phyloP scores from a whole-genome alignment of 352 stramenopile species.

The Globisporangium irregulare region DNA sequence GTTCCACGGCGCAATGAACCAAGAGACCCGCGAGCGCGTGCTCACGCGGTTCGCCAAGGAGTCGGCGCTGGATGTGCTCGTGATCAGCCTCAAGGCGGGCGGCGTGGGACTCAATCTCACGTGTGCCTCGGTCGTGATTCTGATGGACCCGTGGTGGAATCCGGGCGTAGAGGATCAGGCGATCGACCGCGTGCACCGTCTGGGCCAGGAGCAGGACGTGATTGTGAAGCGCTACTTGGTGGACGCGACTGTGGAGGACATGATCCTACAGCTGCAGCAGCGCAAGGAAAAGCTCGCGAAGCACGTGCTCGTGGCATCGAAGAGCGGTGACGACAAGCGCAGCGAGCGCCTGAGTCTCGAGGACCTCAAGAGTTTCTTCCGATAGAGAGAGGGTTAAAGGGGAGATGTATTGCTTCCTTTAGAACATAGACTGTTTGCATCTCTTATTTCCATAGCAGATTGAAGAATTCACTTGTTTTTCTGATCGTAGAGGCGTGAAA shows the following conservation, averaged over 20 bases:
- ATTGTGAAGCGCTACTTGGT: constrained; percentile 90
- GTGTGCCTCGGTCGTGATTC: constrained; percentile 84
- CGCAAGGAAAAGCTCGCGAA: constrained; percentile 87
- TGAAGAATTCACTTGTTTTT: neutral
- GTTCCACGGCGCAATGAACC: constrained; percentile 75
- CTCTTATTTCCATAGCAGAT: neutral
- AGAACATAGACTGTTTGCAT: neutral
- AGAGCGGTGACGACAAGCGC: constrained; percentile 33
- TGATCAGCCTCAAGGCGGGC: constrained; percentile 89
- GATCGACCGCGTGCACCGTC: constrained; percentile 90
- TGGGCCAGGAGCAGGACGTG: constrained; percentile 85
- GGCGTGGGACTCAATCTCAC: constrained; percentile 91
- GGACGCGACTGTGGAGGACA: constrained; percentile 88
- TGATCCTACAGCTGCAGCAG: constrained; percentile 89
- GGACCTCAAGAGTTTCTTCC: constrained; percentile 72
- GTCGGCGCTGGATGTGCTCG: constrained; percentile 58
- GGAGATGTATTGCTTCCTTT: neutral
- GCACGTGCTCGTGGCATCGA: constrained; percentile 71
- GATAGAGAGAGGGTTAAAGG: constrained; percentile 13
- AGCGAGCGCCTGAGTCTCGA: constrained; percentile 60
- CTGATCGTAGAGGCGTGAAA: neutral
- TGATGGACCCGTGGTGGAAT: constrained; percentile 95
- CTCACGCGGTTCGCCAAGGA: constrained; percentile 65
- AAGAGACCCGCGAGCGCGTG: constrained; percentile 68
- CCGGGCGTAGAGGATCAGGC: constrained; percentile 92